Evolutionary conservation across 2,329 filamentous ascomycete genomes (phyloP).

Genomic region (Beauveria australis): DNA sequence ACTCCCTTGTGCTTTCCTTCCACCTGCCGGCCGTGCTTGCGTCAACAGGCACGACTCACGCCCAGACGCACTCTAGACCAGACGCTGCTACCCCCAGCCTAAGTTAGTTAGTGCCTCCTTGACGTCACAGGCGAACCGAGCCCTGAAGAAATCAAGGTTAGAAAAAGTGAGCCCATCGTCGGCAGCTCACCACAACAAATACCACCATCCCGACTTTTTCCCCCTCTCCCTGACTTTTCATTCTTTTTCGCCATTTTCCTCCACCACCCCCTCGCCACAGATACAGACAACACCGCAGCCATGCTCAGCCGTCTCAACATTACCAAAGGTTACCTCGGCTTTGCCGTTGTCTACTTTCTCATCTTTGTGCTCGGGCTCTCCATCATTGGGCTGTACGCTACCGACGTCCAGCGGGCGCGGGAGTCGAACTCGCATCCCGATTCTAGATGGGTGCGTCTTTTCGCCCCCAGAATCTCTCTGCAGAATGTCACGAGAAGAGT

Average conservation of each 20-base stretch:
- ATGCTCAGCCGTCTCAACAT: slow-evolving; percentile 39
- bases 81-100: not conserved
- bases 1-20: too few relatives aligned
- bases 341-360: slow-evolving; percentile 58
- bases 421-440: slow-evolving; percentile 44
- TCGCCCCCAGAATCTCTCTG: not conserved
- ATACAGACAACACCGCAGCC: not conserved
- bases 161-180: not conserved
- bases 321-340: slow-evolving; percentile 42
- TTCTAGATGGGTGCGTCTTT: slow-evolving; percentile 57
- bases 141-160: slow-evolving; percentile 1
- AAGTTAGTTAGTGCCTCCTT: not conserved
- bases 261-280: not conserved
- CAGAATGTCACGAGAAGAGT: too few relatives aligned
- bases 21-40: too few relatives aligned
- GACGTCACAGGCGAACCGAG: not conserved
- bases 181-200: not conserved
- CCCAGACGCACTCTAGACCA: not conserved
- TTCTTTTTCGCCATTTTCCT: not conserved
- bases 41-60: not conserved
- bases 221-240: not conserved
- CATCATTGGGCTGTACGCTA: slow-evolving; percentile 70
- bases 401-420: slow-evolving; percentile 52
- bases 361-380: slow-evolving; percentile 71
- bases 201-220: not conserved